Evolutionary conservation across 345 rosid genomes (phyloP), one percentile per base, ranked within the genome.

Genomic region (Viola odorata): DNA sequence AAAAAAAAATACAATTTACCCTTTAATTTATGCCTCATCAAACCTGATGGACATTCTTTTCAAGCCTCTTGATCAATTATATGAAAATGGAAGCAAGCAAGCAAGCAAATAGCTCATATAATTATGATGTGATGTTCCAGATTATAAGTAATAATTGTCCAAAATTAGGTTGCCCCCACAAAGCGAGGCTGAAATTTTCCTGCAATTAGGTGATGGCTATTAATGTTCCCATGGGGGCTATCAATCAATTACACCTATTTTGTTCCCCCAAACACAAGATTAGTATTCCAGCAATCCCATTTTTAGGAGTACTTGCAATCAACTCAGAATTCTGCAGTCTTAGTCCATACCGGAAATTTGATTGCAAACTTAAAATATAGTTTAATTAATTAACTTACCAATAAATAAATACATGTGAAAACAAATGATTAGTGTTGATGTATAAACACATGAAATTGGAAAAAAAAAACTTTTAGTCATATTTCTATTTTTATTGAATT

Each of bases 381-480:
- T 23, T 23, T 23, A 23, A 23, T 23, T 23, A 23, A 56, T 64
- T 55, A 62, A 48, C 11, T 12, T 8, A 65, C 49, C 63, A 57
- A 62, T 41, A 61, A 56, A 56, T 50, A 23, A 37, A 16, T 58
- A 63, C 86, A 79, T 82, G 81, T 79, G 86, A 61, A 49, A 53
- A 55, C 61, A 42, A 56, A 69, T 80, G 69, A 70, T 61, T 63
- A 45, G 69, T 40, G 4, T 8, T 16, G 41, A 23, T 23, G 32
- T 23, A 23, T 2, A 2, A 23, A 23, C 32, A 23, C 32, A 2
- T 23, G 32, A 23, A 23, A 23, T 2, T 23, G 2, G 32, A 23
- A 2, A 23, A 23, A 23, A 23, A 23, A 23, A 23, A 23, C 32
- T 23, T 1, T 23, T 23, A 23, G n/a, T 2, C 32, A 23, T 23